Conservation (phyloP, 2,329 filamentous ascomycete genomes). For the Fusarium fracticaudum region DNA sequence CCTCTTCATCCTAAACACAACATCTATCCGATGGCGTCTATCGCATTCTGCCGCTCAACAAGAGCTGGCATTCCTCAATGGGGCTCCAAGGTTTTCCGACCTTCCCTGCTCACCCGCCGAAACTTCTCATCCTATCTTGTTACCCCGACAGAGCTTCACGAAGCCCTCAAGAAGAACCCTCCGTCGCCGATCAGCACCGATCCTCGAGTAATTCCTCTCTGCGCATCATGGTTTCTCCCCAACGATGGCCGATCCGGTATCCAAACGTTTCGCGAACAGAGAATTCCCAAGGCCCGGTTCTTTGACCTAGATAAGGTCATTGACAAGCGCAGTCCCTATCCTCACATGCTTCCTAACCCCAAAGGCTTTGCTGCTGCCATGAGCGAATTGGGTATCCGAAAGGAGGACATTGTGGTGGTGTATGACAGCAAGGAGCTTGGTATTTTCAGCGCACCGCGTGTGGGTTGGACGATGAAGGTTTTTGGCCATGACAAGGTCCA, state of each 20-base stretch:
- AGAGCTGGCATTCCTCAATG: slow-evolving; percentile 53
- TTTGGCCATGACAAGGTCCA: slow-evolving; percentile 93
- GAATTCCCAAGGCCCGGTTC: slow-evolving; percentile 91
- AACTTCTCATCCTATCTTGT: slow-evolving; percentile 84
- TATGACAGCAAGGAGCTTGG: slow-evolving; percentile 93
- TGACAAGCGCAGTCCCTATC: slow-evolving; percentile 87
- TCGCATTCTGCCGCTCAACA: slow-evolving; percentile 54
- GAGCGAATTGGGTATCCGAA: slow-evolving; percentile 85
- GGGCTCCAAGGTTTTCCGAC: slow-evolving; percentile 45
- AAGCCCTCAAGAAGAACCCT: slow-evolving; percentile 84
- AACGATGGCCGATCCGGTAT: slow-evolving; percentile 87
- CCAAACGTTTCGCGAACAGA: slow-evolving; percentile 80
- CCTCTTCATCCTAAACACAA: slow-evolving; percentile 10
- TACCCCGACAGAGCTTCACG: slow-evolving; percentile 81
- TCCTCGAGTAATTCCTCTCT: slow-evolving; percentile 86
- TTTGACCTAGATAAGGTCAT: slow-evolving; percentile 95
- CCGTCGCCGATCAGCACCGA: slow-evolving; percentile 82
- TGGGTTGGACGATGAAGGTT: slow-evolving; percentile 90
- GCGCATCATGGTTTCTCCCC: slow-evolving; percentile 95
- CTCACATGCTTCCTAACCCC: slow-evolving; percentile 92
- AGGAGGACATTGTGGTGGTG: slow-evolving; percentile 90
- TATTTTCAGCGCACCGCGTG: slow-evolving; percentile 92
- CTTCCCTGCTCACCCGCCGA: slow-evolving; percentile 43
- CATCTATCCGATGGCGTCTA: slow-evolving; percentile 53
- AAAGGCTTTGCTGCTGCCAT: slow-evolving; percentile 87